Base-by-base conservation (phyloP, 2,329 filamentous ascomycete genomes). In the Triangularia verruculosa region DNA sequence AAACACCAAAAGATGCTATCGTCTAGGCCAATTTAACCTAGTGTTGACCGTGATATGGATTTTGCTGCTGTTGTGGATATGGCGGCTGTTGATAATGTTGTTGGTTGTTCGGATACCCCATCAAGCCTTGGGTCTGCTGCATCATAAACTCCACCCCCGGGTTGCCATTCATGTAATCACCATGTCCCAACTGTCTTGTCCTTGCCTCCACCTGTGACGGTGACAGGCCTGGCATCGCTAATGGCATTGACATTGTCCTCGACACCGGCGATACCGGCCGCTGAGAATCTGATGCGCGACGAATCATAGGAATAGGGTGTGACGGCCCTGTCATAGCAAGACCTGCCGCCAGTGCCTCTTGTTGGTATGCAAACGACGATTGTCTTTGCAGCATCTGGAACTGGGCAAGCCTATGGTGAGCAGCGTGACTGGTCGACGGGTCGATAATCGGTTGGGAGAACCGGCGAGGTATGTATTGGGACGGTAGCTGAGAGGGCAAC, bases 211-310 rank as follows among this genome's bases (percentile, higher is more conserved):
- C 13, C 57, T 59, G 57, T 20, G 32, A 47, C 17, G 57, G 57
- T 2, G 57, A 59, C 15, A 59, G 11, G 20, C 57, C 57, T 7
- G 57, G 57, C 39, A 24, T 59, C 15, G 57, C 57, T 11, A 51
- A 52, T 5, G 57, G 57, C 34, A 59, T 51, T 12, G 32, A 47
- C 22, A 59, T 30, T n/a, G 57, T 59, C 17, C n/a, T 51, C 15
- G 57, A 59, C 13, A 59, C 57, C 2, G 57, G 57, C 24, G 57
- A 59, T 9, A 59, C 57, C 34, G 57, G 57, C 20, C 32, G 30
- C n/a, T 34, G 56, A 15, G 47, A 27, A 15, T 27, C 34, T 20
- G 34, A 59, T 4, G 24, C 20, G 22, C 15, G n/a, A 4, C 56
- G 15, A 3, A 59, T 27, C 22, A 17, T 47, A 32, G 43, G 56